Base-by-base conservation (phyloP, 768 basidiomycete species). In the Boletus coccyginus region DNA sequence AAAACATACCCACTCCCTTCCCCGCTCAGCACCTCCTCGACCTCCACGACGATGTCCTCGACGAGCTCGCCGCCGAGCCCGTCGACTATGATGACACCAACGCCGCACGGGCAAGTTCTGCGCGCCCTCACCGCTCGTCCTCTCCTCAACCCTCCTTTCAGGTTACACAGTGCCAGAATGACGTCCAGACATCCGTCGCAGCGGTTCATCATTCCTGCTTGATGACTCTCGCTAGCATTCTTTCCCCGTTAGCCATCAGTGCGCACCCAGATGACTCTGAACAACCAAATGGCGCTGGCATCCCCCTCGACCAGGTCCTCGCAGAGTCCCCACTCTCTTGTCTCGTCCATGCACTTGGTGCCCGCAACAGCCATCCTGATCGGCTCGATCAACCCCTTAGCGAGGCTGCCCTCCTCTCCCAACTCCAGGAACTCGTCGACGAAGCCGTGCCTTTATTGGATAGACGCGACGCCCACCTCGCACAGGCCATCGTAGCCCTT, bases 131-230 rank as follows among this genome's bases (percentile, higher is more conserved):
- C 16, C 24, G 17, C n/a, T 13, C 46, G 10, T 48, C 35, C 17
- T 41, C 48, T 5, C 7, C 36, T 64, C 32, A 56, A 8, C 24
- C n/a, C n/a, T 27, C 43, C 29, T 29, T 19, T 6, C 47, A 62
- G 55, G 55, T 53, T 31, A 32, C 48, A n/a, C 53, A 53, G 49
- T 36, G 60, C 39, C 65, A 87, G 82, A 78, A 77, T 58, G 84
- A 88, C 60, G 73, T 90, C 36, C 74, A 86, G 62, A 82, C 87
- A 10, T 91, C 89, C n/a, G 85, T 93, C 60, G 75, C 79, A 14
- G 78, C 81, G 53, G 88, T 92, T 33, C 86, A 90, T 62, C 80
- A 78, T 56, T 88, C 88, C 17, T 91, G 88, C 67, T 64, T 92
- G 27, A 85, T 84, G 76, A 88, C 87, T 3, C 75, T 93, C 46